phyloP scores from a whole-genome alignment of 2,329 filamentous ascomycete species.

The Tolypocladium paradoxum region DNA sequence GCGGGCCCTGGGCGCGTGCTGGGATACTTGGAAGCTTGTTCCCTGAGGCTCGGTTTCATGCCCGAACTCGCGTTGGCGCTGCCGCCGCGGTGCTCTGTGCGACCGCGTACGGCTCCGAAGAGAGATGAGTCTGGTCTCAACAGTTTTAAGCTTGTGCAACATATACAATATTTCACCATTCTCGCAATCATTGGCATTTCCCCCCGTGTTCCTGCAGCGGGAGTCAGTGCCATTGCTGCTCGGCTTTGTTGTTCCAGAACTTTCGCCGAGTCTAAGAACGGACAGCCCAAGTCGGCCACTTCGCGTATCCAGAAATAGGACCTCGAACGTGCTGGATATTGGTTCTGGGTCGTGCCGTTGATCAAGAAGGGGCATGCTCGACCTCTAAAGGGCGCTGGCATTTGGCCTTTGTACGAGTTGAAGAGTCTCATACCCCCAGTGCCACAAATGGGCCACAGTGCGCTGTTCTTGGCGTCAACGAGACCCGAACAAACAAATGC shows the following conservation, averaged over 20 bases:
- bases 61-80: neutral
- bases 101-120: neutral
- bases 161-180: neutral
- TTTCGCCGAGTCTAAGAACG: neutral
- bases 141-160: neutral
- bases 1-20: neutral
- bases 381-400: neutral
- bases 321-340: no score
- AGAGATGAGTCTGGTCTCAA: neutral
- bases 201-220: neutral
- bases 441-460: neutral
- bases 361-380: neutral
- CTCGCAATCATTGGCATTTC: neutral
- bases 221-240: neutral
- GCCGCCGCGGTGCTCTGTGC: neutral
- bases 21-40: neutral
- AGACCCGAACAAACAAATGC: neutral
- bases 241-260: neutral
- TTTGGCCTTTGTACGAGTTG: neutral
- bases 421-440: neutral
- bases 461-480: neutral
- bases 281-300: no score
- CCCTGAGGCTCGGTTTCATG: neutral
- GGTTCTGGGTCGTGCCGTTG: no score
- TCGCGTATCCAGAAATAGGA: no score